Percentiles rank a stretch among this genome's conserved stretches.
Conservation (phyloP, 2,329 filamentous ascomycete genomes). For the Claviceps sp. region DNA sequence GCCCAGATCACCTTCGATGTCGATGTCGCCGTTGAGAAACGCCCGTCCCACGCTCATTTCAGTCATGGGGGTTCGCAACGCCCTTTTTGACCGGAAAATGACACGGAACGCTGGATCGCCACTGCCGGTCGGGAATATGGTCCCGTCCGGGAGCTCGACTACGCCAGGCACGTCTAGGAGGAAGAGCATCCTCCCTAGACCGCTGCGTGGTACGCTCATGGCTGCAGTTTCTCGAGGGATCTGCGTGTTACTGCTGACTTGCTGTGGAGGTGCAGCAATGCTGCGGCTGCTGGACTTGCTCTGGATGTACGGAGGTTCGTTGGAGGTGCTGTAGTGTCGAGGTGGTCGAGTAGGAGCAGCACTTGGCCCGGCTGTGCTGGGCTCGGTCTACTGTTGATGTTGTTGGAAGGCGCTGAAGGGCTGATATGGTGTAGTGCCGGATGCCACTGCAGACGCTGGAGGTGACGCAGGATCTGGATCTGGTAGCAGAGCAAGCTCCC, state of each 20-base stretch:
- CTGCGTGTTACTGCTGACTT: neutral
- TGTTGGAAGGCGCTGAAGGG: too few species aligned
- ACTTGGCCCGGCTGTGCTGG: too few species aligned
- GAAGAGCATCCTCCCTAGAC: neutral
- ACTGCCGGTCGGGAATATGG: neutral
- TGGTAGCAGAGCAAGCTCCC: too few species aligned
- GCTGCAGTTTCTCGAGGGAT: neutral
- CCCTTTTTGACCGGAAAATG: neutral
- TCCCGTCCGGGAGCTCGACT: conserved; percentile 1
- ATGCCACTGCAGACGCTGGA: too few species aligned
- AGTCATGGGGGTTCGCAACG: neutral
- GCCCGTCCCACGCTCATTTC: conserved; percentile 1
- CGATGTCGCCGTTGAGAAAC: conserved; percentile 2
- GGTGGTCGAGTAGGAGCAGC: too few species aligned
- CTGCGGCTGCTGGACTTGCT: too few species aligned
- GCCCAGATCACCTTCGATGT: conserved; percentile 1
- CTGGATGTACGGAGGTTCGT: too few species aligned
- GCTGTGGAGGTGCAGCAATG: neutral
- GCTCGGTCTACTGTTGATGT: too few species aligned
- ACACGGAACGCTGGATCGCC: neutral
- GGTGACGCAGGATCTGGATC: too few species aligned
- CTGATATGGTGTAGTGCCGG: too few species aligned
- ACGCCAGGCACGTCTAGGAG: neutral
- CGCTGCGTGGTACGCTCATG: neutral
- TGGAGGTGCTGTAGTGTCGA: too few species aligned